Evolutionary conservation across 2,329 filamentous ascomycete genomes (phyloP), one percentile per base, ranked within the genome.

Genomic region (Botryotinia narcissicola): DNA sequence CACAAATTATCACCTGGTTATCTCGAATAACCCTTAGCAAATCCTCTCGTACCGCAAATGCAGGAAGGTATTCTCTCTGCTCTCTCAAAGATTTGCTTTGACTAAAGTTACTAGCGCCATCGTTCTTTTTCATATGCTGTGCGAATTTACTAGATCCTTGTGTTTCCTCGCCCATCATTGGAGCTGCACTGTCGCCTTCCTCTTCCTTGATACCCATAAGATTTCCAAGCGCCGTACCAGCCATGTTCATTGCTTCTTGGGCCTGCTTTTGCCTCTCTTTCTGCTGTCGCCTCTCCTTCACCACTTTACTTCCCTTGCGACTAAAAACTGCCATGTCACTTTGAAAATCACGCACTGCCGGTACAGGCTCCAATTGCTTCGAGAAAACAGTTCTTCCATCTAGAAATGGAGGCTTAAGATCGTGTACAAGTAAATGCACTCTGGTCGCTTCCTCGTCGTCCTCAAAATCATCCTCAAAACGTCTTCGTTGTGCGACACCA

Each of bases 241-340:
- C 93, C 81, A 97, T 88, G 77, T 93, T 98, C 0, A 96, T 98
- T 10, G 96, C 95, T 80, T 98, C 92, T 81, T 98, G 94, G 0
- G 96, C 95, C 82, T 98, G 95, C 79, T 94, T 94, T 80, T 97
- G 93, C 60, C 96, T 89, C 82, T 99, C 96, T 75, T 95, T 92
- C 82, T 97, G 94, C 82, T 97, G 94, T 60, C 97, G 87, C 78
- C 92, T 91, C 78, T 99, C 96, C 79, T 92, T 93, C 20, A 99
- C 96, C 2, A 98, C 94, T 78, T 90, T 92, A 81, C 95, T 98
- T 0, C 96, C 96, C 81, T 98, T 98, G 61, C 95, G 89, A 83
- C 94, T 97, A 79, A 98, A 98, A 1, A 99, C 95, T 1, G 96
- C 96, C 96, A 99, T 97, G 80, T 99, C 96, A 81, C 97, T 99